Conservation (phyloP, 2,329 filamentous ascomycete genomes). For the Akanthomyces muscarius region DNA sequence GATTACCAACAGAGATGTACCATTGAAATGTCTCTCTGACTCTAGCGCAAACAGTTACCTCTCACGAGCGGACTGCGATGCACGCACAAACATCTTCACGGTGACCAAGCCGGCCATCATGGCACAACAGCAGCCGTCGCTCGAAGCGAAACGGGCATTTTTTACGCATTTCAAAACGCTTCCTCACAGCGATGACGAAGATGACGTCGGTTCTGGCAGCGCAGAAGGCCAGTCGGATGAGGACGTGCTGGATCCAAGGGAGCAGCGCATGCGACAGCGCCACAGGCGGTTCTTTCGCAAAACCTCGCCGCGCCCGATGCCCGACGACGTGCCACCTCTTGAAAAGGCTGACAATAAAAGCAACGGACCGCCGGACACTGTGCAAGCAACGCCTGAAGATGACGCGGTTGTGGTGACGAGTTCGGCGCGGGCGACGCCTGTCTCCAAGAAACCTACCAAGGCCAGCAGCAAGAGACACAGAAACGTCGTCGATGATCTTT, state of each 20-base stretch:
- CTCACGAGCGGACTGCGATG: neutral
- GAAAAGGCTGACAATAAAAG: neutral
- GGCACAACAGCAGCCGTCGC: conserved; percentile 19
- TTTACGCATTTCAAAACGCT: conserved; percentile 39
- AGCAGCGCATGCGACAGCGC: conserved; percentile 32
- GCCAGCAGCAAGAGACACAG: neutral
- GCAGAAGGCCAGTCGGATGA: conserved; percentile 20
- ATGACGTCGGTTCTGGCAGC: neutral
- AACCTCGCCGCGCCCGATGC: neutral
- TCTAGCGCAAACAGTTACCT: neutral
- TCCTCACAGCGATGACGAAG: conserved; percentile 30
- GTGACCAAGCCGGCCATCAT: conserved; percentile 20
- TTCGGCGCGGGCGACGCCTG: conserved; percentile 2
- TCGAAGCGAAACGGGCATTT: conserved; percentile 43
- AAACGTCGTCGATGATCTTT: neutral
- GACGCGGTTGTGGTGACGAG: conserved; percentile 1
- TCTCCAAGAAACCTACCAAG: neutral
- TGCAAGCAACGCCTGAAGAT: neutral
- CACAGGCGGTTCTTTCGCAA: conserved; percentile 28
- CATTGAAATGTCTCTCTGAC: neutral
- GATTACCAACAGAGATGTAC: neutral
- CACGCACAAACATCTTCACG: neutral
- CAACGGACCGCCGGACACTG: neutral
- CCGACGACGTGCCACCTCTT: neutral
- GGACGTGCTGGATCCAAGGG: conserved; percentile 27